These are phyloP conservation scores for Arthrobotrys sinensis DNA, from an alignment of 2,329 filamentous ascomycete species.

Conservation along the genomic window DNA sequence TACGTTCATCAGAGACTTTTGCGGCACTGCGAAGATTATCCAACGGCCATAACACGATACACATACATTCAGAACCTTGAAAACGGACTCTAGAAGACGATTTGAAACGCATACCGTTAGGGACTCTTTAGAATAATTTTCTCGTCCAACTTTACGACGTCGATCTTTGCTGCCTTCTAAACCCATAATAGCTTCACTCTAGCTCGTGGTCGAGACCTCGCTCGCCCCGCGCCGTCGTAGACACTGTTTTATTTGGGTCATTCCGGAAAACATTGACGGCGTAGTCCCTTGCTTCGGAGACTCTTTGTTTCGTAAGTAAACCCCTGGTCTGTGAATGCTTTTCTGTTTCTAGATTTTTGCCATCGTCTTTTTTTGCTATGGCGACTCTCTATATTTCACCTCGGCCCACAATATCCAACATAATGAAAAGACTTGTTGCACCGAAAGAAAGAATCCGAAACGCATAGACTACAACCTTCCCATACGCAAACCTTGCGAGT, in stretches of 20 bases:
- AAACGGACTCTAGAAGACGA: background rate
- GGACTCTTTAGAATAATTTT: slow-evolving; percentile 30
- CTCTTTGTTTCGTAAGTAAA: slow-evolving; percentile 53
- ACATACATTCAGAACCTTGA: slow-evolving; percentile 25
- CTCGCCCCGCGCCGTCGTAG: slow-evolving; percentile 11
- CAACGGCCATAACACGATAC: slow-evolving; percentile 49
- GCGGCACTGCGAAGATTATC: slow-evolving; percentile 10
- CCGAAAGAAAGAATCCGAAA: slow-evolving; percentile 48
- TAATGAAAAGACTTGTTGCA: slow-evolving; percentile 24
- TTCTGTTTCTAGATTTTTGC: slow-evolving; percentile 1
- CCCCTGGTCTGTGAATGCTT: slow-evolving; percentile 9
- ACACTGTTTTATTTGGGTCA: background rate
- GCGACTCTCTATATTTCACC: background rate
- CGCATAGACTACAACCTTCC: slow-evolving; percentile 40
- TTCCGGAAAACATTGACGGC: slow-evolving; percentile 5
- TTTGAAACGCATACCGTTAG: slow-evolving; percentile 53
- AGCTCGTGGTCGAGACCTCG: slow-evolving; percentile 16
- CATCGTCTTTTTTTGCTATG: background rate
- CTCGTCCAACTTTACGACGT: slow-evolving; percentile 32
- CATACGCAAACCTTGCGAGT: slow-evolving; percentile 13
- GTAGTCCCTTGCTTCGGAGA: background rate
- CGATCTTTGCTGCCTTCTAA: slow-evolving; percentile 15
- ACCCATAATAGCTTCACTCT: slow-evolving; percentile 16
- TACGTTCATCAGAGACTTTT: background rate
- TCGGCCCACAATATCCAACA: slow-evolving; percentile 31